Conservation (phyloP, 208 protist genomes). For the Trypanosoma mega region DNA sequence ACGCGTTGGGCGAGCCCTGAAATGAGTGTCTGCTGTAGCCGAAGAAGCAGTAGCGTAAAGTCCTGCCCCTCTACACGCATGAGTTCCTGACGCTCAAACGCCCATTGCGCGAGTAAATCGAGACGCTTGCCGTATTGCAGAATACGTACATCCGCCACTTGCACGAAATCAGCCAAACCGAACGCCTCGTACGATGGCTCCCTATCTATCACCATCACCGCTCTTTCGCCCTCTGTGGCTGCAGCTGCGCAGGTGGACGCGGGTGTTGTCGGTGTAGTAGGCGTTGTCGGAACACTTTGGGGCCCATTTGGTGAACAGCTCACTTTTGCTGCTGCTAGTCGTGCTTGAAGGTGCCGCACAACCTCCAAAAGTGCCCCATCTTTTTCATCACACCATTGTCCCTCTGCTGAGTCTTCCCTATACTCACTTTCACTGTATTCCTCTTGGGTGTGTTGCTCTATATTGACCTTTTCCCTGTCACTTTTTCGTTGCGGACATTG, state of each 20-base stretch:
- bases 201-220: neutral
- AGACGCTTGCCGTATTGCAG: neutral
- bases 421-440: neutral
- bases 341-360: too few relatives aligned
- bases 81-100: slow-evolving; percentile 1
- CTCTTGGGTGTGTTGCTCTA: neutral
- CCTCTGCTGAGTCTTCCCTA: too few relatives aligned
- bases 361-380: too few relatives aligned
- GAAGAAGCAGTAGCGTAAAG: neutral
- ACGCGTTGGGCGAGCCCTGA: neutral
- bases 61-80: neutral
- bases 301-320: too few relatives aligned
- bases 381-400: too few relatives aligned
- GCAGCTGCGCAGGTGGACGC: too few relatives aligned
- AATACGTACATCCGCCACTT: neutral
- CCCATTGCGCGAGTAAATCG: neutral
- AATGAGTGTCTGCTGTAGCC: slow-evolving; percentile 1
- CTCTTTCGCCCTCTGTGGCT: too few relatives aligned
- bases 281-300: too few relatives aligned
- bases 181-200: neutral
- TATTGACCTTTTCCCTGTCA: neutral
- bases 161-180: neutral
- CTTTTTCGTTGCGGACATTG: too few relatives aligned
- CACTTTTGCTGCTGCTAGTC: too few relatives aligned
- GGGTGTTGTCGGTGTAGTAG: too few relatives aligned